These are phyloP conservation scores for Haplosporangium sp. DNA, from an alignment of 371 early-diverging fungal species.

Conservation along the genomic window DNA sequence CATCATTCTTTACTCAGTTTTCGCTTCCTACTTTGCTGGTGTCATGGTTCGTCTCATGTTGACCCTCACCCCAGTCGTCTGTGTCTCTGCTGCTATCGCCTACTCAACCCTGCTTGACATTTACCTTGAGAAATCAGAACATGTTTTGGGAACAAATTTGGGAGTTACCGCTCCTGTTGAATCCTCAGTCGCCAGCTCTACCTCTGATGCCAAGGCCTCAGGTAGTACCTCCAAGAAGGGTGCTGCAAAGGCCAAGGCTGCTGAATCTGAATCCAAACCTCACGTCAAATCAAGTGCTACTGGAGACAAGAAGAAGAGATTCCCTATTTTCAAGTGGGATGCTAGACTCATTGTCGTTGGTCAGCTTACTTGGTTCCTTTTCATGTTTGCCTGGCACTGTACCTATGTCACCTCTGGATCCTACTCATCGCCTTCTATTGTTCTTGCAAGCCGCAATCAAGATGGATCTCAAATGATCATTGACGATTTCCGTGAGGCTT, in stretches of 20 bases:
- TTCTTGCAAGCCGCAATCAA: slow-evolving; percentile 87
- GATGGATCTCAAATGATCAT: slow-evolving; percentile 95
- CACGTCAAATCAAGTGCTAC: slow-evolving; percentile 32
- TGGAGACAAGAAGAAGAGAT: slow-evolving; percentile 47
- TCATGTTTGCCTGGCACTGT: slow-evolving; percentile 95
- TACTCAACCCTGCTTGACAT: slow-evolving; percentile 87
- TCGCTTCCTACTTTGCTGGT: slow-evolving; percentile 99
- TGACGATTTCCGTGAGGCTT: slow-evolving; percentile 99
- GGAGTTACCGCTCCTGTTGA: background rate
- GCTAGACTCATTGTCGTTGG: slow-evolving; percentile 63
- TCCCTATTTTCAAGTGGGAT: slow-evolving; percentile 59
- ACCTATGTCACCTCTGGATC: slow-evolving; percentile 98
- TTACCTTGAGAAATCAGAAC: slow-evolving; percentile 66
- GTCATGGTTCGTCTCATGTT: slow-evolving; percentile 99
- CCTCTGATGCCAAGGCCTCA: slow-evolving; percentile 16
- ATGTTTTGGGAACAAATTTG: slow-evolving; percentile 24
- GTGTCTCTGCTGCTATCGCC: slow-evolving; percentile 93
- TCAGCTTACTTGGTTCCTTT: slow-evolving; percentile 73
- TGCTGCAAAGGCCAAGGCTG: slow-evolving; percentile 29
- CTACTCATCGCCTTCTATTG: slow-evolving; percentile 99
- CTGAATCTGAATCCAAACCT: slow-evolving; percentile 41
- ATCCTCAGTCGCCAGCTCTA: slow-evolving; percentile 7
- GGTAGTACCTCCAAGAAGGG: slow-evolving; percentile 12
- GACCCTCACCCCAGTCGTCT: slow-evolving; percentile 97
- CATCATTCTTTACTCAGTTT: slow-evolving; percentile 93